Conservation (phyloP, 2,329 filamentous ascomycete species). For the Clathrospora elynae region DNA sequence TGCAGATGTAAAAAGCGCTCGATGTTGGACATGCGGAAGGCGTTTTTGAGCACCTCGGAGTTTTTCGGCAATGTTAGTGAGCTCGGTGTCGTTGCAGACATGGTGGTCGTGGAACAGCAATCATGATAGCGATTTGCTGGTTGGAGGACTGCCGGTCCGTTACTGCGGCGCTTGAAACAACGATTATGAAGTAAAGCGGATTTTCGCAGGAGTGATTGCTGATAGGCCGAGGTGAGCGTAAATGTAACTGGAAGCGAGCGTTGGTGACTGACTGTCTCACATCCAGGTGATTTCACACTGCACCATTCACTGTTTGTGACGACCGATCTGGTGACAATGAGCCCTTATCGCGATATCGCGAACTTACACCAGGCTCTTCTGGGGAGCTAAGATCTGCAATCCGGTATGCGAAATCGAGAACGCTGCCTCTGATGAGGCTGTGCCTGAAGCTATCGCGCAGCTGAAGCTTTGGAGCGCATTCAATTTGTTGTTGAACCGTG, state of each 20-base stretch:
- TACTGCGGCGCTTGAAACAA: no score
- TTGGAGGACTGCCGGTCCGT: no score
- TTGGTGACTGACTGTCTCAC: not conserved
- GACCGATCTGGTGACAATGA: not conserved
- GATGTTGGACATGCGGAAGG: constrained; percentile 1
- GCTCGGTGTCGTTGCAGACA: not conserved
- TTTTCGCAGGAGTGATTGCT: no score
- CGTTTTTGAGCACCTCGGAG: not conserved
- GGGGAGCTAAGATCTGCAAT: not conserved
- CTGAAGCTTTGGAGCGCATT: constrained; percentile 23
- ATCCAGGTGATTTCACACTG: not conserved
- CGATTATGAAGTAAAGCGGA: no score
- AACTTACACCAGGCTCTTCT: no score
- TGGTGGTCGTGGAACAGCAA: not conserved
- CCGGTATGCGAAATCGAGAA: constrained; percentile 15
- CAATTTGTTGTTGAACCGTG: constrained; percentile 25
- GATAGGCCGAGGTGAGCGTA: no score
- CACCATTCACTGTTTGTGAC: not conserved
- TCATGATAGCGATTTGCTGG: no score
- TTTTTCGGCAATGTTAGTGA: not conserved
- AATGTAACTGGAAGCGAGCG: not conserved
- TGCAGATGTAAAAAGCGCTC: constrained; percentile 19
- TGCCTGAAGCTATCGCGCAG: constrained; percentile 29
- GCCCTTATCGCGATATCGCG: not conserved
- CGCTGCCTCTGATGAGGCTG: constrained; percentile 26